These are phyloP conservation scores for Tolypocladium inflatum DNA, from an alignment of 2,329 filamentous ascomycete species.

Conservation along the genomic window DNA sequence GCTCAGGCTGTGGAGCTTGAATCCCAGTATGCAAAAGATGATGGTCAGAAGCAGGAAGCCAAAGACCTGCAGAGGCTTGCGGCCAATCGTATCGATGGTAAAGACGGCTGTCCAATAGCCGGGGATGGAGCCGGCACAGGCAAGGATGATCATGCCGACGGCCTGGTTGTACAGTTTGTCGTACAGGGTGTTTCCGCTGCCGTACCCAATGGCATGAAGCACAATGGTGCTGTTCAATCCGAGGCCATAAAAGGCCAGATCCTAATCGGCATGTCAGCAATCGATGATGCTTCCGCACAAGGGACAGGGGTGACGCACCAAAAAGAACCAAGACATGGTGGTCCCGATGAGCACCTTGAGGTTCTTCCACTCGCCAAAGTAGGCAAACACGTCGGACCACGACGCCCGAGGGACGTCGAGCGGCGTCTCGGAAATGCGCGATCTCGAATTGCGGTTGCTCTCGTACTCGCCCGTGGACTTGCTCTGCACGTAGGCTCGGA, in stretches of 20 bases:
- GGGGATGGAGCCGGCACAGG: constrained; percentile 68
- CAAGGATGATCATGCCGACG: constrained; percentile 66
- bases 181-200: constrained; percentile 54
- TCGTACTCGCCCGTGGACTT: constrained; percentile 38
- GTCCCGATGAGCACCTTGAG: constrained; percentile 65
- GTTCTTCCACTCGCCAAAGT: constrained; percentile 63
- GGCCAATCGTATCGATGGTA: constrained; percentile 64
- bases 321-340: constrained; percentile 72
- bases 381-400: constrained; percentile 55
- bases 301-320: constrained; percentile 29
- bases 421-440: constrained; percentile 39
- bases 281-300: neutral
- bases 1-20: constrained; percentile 41
- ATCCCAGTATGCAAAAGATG: constrained; percentile 54
- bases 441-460: constrained; percentile 37
- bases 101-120: constrained; percentile 73
- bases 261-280: constrained; percentile 27
- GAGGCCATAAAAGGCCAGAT: constrained; percentile 60
- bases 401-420: constrained; percentile 60
- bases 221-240: constrained; percentile 69
- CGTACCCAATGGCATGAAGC: constrained; percentile 63
- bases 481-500: constrained; percentile 48
- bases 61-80: constrained; percentile 63
- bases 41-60: constrained; percentile 53
- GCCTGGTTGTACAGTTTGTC: constrained; percentile 61